These are phyloP conservation scores for Penicillium concentricum DNA, from an alignment of 2,329 filamentous ascomycete genomes.

Conservation along the genomic window DNA sequence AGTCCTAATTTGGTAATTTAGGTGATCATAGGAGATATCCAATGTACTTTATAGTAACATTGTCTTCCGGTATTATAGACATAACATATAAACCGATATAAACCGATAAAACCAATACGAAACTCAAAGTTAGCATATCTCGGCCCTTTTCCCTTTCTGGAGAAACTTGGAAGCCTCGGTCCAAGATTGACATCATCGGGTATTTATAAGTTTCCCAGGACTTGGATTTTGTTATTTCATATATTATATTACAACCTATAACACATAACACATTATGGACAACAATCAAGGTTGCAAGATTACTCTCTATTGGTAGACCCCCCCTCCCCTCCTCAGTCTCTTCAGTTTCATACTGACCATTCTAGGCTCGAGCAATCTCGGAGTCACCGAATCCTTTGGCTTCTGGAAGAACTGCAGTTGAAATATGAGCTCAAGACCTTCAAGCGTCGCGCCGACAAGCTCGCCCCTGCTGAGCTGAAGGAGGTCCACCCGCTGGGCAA, in stretches of 20 bases:
- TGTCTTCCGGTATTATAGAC: no score
- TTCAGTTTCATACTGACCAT: neutral
- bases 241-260: neutral
- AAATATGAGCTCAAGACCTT: constrained; percentile 78
- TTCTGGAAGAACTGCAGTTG: constrained; percentile 77
- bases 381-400: constrained; percentile 79
- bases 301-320: constrained; percentile 62
- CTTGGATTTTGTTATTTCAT: neutral
- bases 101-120: no score
- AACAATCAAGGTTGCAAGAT: constrained; percentile 50
- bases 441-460: constrained; percentile 62
- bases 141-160: neutral
- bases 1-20: neutral
- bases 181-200: constrained; percentile 3
- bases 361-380: constrained; percentile 78
- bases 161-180: neutral
- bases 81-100: no score
- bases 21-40: neutral
- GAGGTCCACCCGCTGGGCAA: constrained; percentile 83
- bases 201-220: neutral
- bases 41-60: no score
- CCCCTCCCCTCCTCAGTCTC: neutral
- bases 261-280: constrained; percentile 15
- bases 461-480: constrained; percentile 75
- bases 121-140: neutral